Base-by-base conservation (phyloP, 2,329 filamentous ascomycete species). In the Penicillium sp. region DNA sequence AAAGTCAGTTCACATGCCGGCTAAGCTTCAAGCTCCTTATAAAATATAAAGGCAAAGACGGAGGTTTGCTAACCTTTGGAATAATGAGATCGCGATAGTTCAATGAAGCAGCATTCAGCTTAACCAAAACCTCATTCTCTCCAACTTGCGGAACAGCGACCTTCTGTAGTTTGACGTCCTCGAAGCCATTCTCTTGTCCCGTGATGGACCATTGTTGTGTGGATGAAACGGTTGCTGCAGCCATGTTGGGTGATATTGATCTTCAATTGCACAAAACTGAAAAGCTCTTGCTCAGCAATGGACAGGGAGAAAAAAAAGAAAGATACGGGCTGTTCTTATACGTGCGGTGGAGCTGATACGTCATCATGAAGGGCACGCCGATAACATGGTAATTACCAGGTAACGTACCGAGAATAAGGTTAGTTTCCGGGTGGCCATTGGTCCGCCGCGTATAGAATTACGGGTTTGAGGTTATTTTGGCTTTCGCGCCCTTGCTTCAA, bases 101-200 rank as follows among this genome's bases (percentile, higher is more conserved):
- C 51, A 81, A 65, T 12, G 77, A 77, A 0, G 75, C 78, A 3
- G 74, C 78, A n/a, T 76, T 64, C 1, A 81, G 77, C 71, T 87
- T 88, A 63, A 92, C 84, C 33, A 92, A 79, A 5, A 91, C 87
- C 24, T 92, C 84, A 60, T 82, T 82, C 55, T 90, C 87, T 47
- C 87, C 87, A 1, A 87, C 66, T 61, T 83, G 72, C 14, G 86
- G 84, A 2, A 90, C 66, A 1, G 79, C 65, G 0, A 73, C 78
- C 48, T 79, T 75, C 58, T 79, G 73, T 63, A 82, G 81, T 64
- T 78, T 71, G 40, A 91, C 77, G 43, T 76, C 77, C 47, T 88
- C 83, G 64, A 90, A 87, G 63, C 77, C 82, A 52, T 77, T 79
- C 42, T 66, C 62, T 61, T 71, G 73, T 61, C 78, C 79, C 55